Evolutionary conservation across 2,329 filamentous ascomycete genomes (phyloP).

Genomic region (Calycina marina): DNA sequence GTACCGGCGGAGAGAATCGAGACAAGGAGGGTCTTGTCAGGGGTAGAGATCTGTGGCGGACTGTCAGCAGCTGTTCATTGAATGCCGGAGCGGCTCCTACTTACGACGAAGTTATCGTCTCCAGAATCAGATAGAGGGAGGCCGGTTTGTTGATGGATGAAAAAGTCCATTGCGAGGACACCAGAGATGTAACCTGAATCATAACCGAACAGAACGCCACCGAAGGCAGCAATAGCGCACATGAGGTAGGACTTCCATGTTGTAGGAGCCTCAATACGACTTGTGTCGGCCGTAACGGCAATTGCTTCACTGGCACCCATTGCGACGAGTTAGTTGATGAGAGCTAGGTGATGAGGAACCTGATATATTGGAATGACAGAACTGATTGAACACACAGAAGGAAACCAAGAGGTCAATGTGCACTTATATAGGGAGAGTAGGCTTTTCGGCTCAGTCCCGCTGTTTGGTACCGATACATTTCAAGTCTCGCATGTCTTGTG

Average conservation of each 20-base stretch:
- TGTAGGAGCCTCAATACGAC: slow-evolving; percentile 50
- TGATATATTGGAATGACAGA: too few relatives aligned
- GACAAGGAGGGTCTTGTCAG: slow-evolving; percentile 1
- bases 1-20: slow-evolving; percentile 34
- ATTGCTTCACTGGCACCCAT: background rate
- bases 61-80: too few relatives aligned
- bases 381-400: too few relatives aligned
- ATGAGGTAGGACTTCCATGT: slow-evolving; percentile 52
- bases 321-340: too few relatives aligned
- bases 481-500: too few relatives aligned
- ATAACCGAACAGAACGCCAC: slow-evolving; percentile 42
- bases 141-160: slow-evolving; percentile 8
- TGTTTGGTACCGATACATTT: too few relatives aligned
- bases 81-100: too few relatives aligned
- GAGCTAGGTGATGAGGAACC: too few relatives aligned
- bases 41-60: slow-evolving; percentile 31
- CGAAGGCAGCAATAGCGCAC: slow-evolving; percentile 54
- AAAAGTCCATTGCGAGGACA: slow-evolving; percentile 29
- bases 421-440: too few relatives aligned
- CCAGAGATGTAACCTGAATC: slow-evolving; percentile 63
- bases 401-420: too few relatives aligned
- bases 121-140: background rate
- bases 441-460: too few relatives aligned
- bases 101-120: background rate
- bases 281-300: slow-evolving; percentile 39